phyloP scores from a whole-genome alignment of 805 yeast genomes.

The Teunomyces tritomae region DNA sequence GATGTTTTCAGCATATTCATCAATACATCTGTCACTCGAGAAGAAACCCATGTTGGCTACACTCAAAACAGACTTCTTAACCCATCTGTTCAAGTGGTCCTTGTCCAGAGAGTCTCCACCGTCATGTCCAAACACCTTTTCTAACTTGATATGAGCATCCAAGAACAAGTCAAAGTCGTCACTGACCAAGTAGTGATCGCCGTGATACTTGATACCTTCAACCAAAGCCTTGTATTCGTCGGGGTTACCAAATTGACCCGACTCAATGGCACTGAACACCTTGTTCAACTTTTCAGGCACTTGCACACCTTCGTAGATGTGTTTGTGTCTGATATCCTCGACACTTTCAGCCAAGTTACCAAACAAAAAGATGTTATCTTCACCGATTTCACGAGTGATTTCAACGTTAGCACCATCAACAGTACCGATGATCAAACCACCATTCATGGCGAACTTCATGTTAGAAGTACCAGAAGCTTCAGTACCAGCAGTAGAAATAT shows the following conservation, averaged over 20 bases:
- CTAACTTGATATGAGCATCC: conserved; percentile 76
- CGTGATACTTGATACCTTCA: conserved; percentile 67
- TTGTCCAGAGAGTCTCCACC: conserved; percentile 41
- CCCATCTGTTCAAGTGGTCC: conserved; percentile 67
- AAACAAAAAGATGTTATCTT: conserved; percentile 86
- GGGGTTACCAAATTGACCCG: conserved; percentile 69
- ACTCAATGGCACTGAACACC: conserved; percentile 67
- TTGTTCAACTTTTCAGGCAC: conserved; percentile 57
- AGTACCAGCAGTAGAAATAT: conserved; percentile 95
- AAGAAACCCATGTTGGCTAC: conserved; percentile 95
- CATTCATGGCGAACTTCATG: conserved; percentile 92
- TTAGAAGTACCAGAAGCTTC: conserved; percentile 96
- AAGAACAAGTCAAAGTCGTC: conserved; percentile 89
- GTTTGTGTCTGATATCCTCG: conserved; percentile 77
- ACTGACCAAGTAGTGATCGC: conserved; percentile 82
- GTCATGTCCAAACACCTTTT: conserved; percentile 57
- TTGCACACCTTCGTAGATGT: conserved; percentile 56
- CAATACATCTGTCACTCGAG: conserved; percentile 85
- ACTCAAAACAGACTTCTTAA: conserved; percentile 66
- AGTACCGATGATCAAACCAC: conserved; percentile 92
- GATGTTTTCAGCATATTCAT: conserved; percentile 86
- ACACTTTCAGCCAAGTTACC: conserved; percentile 90
- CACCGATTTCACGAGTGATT: conserved; percentile 90
- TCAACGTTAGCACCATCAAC: conserved; percentile 97
- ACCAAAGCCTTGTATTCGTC: conserved; percentile 65